Conservation (phyloP, 257 asterid genomes). For the Handroanthus guayacan region DNA sequence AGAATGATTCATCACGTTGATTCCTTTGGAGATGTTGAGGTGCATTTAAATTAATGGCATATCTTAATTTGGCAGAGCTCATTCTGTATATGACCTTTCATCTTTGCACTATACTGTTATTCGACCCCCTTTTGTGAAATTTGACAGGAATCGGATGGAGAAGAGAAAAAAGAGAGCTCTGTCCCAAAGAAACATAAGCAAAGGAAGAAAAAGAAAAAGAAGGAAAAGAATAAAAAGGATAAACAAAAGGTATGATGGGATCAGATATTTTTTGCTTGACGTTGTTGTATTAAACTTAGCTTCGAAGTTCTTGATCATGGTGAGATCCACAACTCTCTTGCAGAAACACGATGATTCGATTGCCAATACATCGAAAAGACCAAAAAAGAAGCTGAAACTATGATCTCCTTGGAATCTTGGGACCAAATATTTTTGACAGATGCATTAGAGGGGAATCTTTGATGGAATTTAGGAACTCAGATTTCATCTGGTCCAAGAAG, state of each 20-base stretch:
- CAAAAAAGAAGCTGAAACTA: conserved; percentile 64
- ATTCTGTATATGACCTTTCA: conserved; percentile 17
- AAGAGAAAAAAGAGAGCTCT: conserved; percentile 38
- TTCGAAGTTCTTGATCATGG: conserved; percentile 2
- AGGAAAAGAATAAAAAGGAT: conserved; percentile 51
- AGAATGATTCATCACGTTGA: conserved; percentile 77
- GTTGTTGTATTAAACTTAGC: neutral
- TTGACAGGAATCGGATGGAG: conserved; percentile 54
- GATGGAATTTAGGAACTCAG: conserved; percentile 15
- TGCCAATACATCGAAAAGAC: conserved; percentile 36
- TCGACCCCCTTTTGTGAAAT: conserved; percentile 29
- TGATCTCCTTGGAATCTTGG: conserved; percentile 34
- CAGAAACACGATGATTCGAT: conserved; percentile 54
- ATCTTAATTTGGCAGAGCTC: conserved; percentile 13
- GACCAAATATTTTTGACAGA: conserved; percentile 12
- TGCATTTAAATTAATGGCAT: conserved; percentile 33
- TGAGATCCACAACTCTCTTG: conserved; percentile 29
- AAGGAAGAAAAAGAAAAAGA: conserved; percentile 59
- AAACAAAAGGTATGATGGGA: conserved; percentile 49
- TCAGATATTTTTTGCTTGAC: too few relatives aligned
- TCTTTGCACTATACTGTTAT: neutral
- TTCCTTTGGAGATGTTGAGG: conserved; percentile 79
- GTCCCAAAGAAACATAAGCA: conserved; percentile 50
- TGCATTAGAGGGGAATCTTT: conserved; percentile 31
- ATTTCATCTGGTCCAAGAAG: conserved; percentile 9